phyloP scores from a whole-genome alignment of 306 rosid genomes.

The Quercus mongolica region DNA sequence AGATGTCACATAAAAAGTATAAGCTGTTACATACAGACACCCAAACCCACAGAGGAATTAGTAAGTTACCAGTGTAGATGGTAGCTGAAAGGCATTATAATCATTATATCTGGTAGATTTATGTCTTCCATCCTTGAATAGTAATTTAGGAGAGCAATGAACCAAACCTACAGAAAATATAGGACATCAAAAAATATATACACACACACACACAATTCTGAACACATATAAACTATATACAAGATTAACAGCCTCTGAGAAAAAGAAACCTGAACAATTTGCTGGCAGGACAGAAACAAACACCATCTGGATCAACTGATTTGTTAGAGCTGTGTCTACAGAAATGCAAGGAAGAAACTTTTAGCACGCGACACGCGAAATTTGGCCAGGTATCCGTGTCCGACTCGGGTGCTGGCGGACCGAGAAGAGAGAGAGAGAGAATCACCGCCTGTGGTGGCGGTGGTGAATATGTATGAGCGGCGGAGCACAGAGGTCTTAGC shows the following conservation, averaged over 20 bases:
- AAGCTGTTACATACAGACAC: background rate
- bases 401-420: too few relatives aligned
- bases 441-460: too few relatives aligned
- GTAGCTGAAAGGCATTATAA: constrained; percentile 19
- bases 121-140: constrained; percentile 22
- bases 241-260: background rate
- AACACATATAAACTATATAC: background rate
- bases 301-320: constrained; percentile 32
- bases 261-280: constrained; percentile 29
- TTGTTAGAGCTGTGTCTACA: constrained; percentile 12
- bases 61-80: constrained; percentile 35
- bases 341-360: background rate
- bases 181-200: background rate
- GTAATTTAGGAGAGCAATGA: constrained; percentile 33
- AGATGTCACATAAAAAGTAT: background rate
- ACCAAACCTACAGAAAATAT: constrained; percentile 28
- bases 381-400: too few relatives aligned
- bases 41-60: background rate
- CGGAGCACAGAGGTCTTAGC: too few relatives aligned
- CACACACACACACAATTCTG: background rate
- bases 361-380: background rate
- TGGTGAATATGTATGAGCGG: too few relatives aligned
- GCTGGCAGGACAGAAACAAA: constrained; percentile 27
- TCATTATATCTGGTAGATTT: constrained; percentile 16
- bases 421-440: too few relatives aligned